phyloP scores from a whole-genome alignment of 306 rosid genomes.

The Quercus cerris region DNA sequence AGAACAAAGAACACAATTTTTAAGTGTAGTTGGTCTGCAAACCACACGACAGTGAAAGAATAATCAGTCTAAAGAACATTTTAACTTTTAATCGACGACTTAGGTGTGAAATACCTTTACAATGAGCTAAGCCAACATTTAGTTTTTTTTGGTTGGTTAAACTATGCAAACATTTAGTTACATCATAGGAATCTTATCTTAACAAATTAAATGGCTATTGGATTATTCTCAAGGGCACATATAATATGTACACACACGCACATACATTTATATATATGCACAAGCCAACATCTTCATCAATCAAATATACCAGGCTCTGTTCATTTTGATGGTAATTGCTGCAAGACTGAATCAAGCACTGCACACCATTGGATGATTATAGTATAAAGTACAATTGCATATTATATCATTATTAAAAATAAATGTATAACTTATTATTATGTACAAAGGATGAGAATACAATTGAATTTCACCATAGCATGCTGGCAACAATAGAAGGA shows the following conservation, averaged over 20 bases:
- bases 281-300: background rate
- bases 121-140: background rate
- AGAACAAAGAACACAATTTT: background rate
- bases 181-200: too few species aligned
- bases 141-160: too few species aligned
- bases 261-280: background rate
- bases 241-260: background rate
- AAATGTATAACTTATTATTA: constrained; percentile 48
- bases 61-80: background rate
- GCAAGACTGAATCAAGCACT: constrained; percentile 11
- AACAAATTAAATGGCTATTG: background rate
- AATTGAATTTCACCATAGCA: constrained; percentile 42
- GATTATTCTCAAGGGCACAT: background rate
- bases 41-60: background rate
- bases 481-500: constrained; percentile 79
- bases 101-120: background rate
- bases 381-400: constrained; percentile 18
- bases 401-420: constrained; percentile 30
- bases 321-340: background rate
- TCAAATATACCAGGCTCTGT: background rate
- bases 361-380: constrained; percentile 9
- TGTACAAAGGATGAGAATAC: constrained; percentile 48
- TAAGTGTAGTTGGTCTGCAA: background rate
- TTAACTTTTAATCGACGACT: background rate
- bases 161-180: too few species aligned